phyloP scores from a whole-genome alignment of 1,284 basidiomycete species.

The Naganishia sp. region DNA sequence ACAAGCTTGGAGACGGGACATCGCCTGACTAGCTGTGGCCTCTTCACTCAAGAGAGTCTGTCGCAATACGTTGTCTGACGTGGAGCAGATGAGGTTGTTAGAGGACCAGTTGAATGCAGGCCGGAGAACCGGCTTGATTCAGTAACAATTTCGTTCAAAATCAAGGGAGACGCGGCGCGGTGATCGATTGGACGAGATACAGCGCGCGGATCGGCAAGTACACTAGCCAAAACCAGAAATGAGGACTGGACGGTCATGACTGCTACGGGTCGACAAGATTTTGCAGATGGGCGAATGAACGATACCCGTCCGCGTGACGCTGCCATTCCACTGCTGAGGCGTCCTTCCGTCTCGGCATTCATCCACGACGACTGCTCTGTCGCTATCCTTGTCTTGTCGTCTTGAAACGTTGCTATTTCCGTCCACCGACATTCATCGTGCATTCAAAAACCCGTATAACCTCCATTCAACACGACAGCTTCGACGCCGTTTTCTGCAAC shows the following conservation, averaged over 20 bases:
- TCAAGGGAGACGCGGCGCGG: too few relatives aligned
- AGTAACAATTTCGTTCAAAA: background rate
- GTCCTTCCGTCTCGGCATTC: too few relatives aligned
- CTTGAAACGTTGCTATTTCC: background rate
- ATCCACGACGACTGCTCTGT: too few relatives aligned
- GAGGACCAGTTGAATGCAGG: too few relatives aligned
- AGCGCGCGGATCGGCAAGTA: background rate
- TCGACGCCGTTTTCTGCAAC: background rate
- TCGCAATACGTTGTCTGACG: too few relatives aligned
- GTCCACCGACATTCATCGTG: too few relatives aligned
- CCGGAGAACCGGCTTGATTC: too few relatives aligned
- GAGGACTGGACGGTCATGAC: conserved; percentile 26
- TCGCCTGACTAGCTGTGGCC: too few relatives aligned
- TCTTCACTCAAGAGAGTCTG: too few relatives aligned
- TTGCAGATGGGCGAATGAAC: background rate
- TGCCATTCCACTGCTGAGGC: background rate
- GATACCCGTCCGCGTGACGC: background rate
- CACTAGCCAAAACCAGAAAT: background rate
- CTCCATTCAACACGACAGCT: background rate
- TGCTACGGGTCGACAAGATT: conserved; percentile 1
- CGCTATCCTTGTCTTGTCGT: background rate
- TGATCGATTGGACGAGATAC: background rate
- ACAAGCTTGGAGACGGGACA: too few relatives aligned
- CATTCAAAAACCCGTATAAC: background rate
- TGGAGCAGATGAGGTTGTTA: too few relatives aligned